phyloP scores from a whole-genome alignment of 306 rosid genomes.

The Morella rubra region DNA sequence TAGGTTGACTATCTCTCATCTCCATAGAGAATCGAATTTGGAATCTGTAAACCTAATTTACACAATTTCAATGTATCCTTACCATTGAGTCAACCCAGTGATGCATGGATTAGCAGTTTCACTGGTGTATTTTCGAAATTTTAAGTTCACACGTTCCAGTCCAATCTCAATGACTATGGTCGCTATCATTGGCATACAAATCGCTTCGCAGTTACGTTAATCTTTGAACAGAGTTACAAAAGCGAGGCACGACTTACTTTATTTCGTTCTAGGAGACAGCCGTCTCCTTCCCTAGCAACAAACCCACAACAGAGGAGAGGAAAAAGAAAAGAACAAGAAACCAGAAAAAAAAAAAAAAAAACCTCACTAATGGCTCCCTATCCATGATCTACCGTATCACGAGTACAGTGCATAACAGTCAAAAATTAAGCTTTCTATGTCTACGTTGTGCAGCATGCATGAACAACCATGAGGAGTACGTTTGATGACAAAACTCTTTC shows the following conservation, averaged over 20 bases:
- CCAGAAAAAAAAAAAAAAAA: constrained; percentile 9
- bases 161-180: too few species aligned
- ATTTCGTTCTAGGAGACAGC: constrained; percentile 12
- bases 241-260: constrained; percentile 23
- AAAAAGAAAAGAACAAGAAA: not conserved
- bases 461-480: constrained; percentile 26
- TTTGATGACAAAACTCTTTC: constrained; percentile 20
- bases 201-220: not conserved
- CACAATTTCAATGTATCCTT: too few species aligned
- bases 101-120: too few species aligned
- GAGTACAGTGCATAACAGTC: constrained; percentile 34
- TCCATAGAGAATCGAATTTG: too few species aligned
- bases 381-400: constrained; percentile 21
- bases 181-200: not conserved
- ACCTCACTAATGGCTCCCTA: constrained; percentile 19
- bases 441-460: constrained; percentile 40
- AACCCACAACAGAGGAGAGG: not conserved
- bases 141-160: too few species aligned
- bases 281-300: constrained; percentile 2
- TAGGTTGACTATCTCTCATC: too few species aligned
- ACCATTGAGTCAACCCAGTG: too few species aligned
- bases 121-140: too few species aligned
- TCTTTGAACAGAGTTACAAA: not conserved
- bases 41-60: too few species aligned
- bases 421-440: constrained; percentile 22